A percentile compares a stretch with the other conserved stretches of the same genome.
Conservation (phyloP, 331 rosid genomes). For the Malus hybrid region DNA sequence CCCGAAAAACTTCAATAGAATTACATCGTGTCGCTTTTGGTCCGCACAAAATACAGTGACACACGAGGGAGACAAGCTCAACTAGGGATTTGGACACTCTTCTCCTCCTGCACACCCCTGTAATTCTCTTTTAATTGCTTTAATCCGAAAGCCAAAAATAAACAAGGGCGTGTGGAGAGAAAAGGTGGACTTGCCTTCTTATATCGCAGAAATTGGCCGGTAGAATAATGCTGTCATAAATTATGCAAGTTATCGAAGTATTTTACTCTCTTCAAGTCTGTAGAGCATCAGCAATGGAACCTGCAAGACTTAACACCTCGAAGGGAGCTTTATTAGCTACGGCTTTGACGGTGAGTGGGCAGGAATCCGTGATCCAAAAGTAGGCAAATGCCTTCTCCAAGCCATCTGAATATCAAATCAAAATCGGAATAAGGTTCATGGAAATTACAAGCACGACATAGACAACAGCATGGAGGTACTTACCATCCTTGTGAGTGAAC, state of each 20-base stretch:
- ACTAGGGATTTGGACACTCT: background rate
- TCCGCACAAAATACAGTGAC: too few relatives aligned
- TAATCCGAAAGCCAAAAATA: background rate
- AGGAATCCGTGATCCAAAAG: conserved; percentile 98
- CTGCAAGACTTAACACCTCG: conserved; percentile 87
- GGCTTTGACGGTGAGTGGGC: conserved; percentile 77
- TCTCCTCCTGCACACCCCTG: too few relatives aligned
- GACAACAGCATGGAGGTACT: conserved; percentile 4
- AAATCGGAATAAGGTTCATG: conserved; percentile 1
- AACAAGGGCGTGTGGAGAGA: background rate
- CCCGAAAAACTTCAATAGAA: background rate
- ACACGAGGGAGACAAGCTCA: background rate
- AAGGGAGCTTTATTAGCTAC: conserved; percentile 70
- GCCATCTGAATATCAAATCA: conserved; percentile 26
- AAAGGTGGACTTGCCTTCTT: background rate
- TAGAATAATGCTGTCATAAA: background rate
- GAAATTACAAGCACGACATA: background rate
- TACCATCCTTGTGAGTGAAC: conserved; percentile 66
- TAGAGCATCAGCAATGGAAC: conserved; percentile 83
- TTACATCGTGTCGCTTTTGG: too few relatives aligned
- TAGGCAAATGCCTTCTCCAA: conserved; percentile 51
- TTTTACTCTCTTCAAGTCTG: conserved; percentile 39
- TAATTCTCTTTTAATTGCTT: too few relatives aligned
- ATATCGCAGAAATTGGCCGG: background rate
- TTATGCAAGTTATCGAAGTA: background rate